Evolutionary conservation across 495 filamentous ascomycete genomes (phyloP), one percentile per base, ranked within the genome.

Genomic region (Penicillium angulare): DNA sequence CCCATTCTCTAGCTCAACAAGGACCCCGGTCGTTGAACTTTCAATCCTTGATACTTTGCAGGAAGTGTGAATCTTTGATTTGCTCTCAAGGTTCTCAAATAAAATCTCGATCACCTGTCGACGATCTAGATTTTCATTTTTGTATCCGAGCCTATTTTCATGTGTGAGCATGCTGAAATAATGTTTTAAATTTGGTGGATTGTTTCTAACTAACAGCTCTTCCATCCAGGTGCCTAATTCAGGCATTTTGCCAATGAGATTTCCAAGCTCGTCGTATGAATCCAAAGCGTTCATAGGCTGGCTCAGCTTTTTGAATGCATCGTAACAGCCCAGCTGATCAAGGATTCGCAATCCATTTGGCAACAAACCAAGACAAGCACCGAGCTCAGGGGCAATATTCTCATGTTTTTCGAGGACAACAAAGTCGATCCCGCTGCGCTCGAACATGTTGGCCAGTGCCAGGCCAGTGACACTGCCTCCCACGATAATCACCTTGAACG

Each of bases 391-490:
- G 5, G 65, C 53, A 23, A 76, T 49, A 0, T 10, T 7, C 3
- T 52, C 27, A 16, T 63, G 50, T 23, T 63, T 60, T 59, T 81
- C 80, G 3, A 80, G 64, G 5, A 83, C 39, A 4, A 77, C 56
- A 43, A 69, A 78, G 55, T 79, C 74, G 53, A 83, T 76, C 10
- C 57, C 64, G n/a, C 65, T 64, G 17, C 62, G 58, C 5, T 69
- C 47, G 16, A 82, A 59, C 20, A 58, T 61, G 33, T 78, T 69
- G 0, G 79, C 75, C 5, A 76, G 50, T 5, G 71, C 69, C 5
- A 84, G 59, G 5, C 76, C 76, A 2, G 71, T 60, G 23, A 80
- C 63, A 13, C 72, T 71, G 21, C 72, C 78, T 24, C 79, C 80
- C 7, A 77, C 72, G 32, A 83, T 69, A 39, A 82, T 67, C 32